These are phyloP conservation scores for Colletotrichum euphorbiae DNA, from an alignment of 2,329 filamentous ascomycete species.

Conservation along the genomic window DNA sequence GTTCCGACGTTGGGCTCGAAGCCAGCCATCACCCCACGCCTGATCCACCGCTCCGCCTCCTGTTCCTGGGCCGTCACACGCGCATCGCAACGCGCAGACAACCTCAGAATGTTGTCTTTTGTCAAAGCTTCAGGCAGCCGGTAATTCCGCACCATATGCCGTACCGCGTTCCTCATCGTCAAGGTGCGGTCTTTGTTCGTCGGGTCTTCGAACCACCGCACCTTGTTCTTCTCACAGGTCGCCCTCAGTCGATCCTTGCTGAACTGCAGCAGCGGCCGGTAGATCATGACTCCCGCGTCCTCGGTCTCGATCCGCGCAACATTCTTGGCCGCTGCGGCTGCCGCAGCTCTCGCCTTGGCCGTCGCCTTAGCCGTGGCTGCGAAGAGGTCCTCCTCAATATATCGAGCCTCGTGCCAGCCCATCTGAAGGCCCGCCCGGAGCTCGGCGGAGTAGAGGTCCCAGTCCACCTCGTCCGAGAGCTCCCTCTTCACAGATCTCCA, in stretches of 20 bases:
- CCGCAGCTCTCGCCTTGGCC: conserved; percentile 31
- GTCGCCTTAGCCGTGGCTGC: conserved; percentile 39
- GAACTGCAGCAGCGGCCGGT: conserved; percentile 77
- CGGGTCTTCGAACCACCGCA: conserved; percentile 85
- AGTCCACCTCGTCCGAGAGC: conserved; percentile 43
- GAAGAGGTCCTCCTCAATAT: conserved; percentile 42
- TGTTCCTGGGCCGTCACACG: conserved; percentile 59
- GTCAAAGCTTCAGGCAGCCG: conserved; percentile 77
- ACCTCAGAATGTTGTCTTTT: conserved; percentile 69
- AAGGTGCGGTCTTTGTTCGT: conserved; percentile 84
- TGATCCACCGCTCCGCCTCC: conserved; percentile 67
- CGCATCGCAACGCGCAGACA: conserved; percentile 65
- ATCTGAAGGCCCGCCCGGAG: conserved; percentile 22
- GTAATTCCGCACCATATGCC: conserved; percentile 70
- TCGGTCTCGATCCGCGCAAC: conserved; percentile 58
- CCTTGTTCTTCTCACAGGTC: conserved; percentile 75
- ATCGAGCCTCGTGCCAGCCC: conserved; percentile 38
- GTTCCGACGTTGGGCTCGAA: conserved; percentile 63
- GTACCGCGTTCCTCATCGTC: conserved; percentile 84
- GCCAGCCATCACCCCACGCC: conserved; percentile 58
- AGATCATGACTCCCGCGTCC: conserved; percentile 73
- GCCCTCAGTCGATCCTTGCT: conserved; percentile 78
- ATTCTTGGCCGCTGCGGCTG: conserved; percentile 17
- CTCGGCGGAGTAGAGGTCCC: conserved; percentile 44
- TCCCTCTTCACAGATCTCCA: conserved; percentile 39